A percentile compares a stretch with the other conserved stretches of the same genome.
These are phyloP conservation scores for Colletotrichum sp. DNA, from an alignment of 2,329 filamentous ascomycete species.

Conservation along the genomic window DNA sequence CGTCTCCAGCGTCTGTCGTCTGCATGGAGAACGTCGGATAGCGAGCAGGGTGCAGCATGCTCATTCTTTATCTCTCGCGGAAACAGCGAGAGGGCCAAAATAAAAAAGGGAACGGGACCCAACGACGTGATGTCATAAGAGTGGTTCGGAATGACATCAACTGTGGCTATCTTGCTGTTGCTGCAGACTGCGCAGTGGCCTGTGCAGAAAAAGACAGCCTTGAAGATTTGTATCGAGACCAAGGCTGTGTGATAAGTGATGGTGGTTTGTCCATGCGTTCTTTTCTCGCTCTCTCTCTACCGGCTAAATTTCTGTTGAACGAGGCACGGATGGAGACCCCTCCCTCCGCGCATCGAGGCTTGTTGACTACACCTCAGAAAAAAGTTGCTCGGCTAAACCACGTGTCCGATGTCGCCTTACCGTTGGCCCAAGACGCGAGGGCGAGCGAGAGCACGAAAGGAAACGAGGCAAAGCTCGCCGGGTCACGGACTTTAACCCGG, in stretches of 20 bases:
- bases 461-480: background rate
- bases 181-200: background rate
- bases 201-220: background rate
- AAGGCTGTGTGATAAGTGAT: background rate
- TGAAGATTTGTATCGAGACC: background rate
- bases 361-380: background rate
- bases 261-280: background rate
- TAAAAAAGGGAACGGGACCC: background rate
- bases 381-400: background rate
- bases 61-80: background rate
- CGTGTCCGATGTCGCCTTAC: slow-evolving; percentile 9
- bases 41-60: background rate
- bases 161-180: background rate
- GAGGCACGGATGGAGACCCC: background rate
- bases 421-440: background rate
- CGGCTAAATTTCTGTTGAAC: background rate
- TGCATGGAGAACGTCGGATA: background rate
- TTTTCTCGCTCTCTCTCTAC: background rate
- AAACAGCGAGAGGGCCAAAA: background rate
- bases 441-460: background rate
- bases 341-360: background rate
- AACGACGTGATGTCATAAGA: slow-evolving; percentile 1
- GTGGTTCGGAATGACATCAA: background rate
- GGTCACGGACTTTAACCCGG: background rate
- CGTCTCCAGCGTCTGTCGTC: background rate